Evolutionary conservation across 2,329 filamentous ascomycete genomes (phyloP), one percentile per base, ranked within the genome.

Genomic region (Huntiella decipiens): DNA sequence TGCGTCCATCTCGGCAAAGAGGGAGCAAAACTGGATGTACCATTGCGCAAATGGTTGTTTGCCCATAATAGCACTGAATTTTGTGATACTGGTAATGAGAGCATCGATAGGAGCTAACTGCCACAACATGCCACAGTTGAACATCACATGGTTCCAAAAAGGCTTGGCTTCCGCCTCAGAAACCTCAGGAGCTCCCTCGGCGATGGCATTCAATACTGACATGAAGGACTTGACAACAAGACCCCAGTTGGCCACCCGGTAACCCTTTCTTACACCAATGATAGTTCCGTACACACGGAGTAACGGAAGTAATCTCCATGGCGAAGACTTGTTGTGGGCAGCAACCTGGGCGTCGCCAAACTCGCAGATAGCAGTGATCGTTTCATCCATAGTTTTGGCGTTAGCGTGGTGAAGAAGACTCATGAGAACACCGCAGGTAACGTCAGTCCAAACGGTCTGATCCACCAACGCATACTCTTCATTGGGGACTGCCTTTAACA

Each of bases 11-110:
- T 84, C 73, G 0, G 83, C 79, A 53, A 91, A 78, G 44, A 83
- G 78, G 11, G 79, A 79, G 60, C 85, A 95, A 60, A 96, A 94
- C 0, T 77, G 71, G 38, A 96, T 70, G 58, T 94, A 96, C 65
- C 78, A 79, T 44, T 62, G 62, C 55, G 79, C 73, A 54, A 87
- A 70, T 1, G 70, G 69, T 38, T 80, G 74, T 44, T 71, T 71
- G 3, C 73, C 76, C 41, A 93, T 63, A 3, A 66, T 64, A 32
- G 79, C 74, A 57, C 74, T 72, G 39, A 93, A 67, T 3, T 73
- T 61, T 12, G 73, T 70, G 47, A 87, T 71, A 34, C 74, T 71
- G 1, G 82, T 74, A 37, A 93, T 77, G 33, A 92, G 64, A 5
- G 79, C 71, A 54, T 93, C 83, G 57, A 94, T 77, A 1, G 87